These are phyloP conservation scores for Fraxinus americana DNA, from an alignment of 257 asterid species.

Conservation along the genomic window DNA sequence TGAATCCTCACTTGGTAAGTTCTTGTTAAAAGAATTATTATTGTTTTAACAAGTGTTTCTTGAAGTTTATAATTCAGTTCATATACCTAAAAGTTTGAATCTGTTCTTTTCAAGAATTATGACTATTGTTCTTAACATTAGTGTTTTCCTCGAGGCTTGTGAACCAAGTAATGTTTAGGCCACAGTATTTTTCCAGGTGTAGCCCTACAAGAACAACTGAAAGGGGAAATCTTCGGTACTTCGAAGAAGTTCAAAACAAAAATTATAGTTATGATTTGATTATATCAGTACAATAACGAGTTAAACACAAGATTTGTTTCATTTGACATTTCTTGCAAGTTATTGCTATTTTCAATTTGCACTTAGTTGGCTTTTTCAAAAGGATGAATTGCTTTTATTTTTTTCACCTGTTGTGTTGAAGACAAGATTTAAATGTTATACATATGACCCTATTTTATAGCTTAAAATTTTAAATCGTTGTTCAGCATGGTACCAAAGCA, in stretches of 20 bases:
- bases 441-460: background rate
- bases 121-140: background rate
- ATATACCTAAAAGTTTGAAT: background rate
- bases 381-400: background rate
- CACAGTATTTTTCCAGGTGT: background rate
- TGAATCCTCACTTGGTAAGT: constrained; percentile 60
- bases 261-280: background rate
- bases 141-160: background rate
- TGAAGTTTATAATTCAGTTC: background rate
- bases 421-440: background rate
- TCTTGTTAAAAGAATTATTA: background rate
- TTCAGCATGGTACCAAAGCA: background rate
- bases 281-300: background rate
- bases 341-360: background rate
- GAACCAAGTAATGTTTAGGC: background rate
- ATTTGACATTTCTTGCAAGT: background rate
- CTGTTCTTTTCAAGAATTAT: background rate
- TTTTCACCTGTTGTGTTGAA: background rate
- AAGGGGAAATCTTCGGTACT: background rate
- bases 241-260: background rate
- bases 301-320: background rate
- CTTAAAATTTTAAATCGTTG: too few species aligned
- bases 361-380: background rate
- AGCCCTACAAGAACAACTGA: background rate
- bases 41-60: background rate